phyloP scores from a whole-genome alignment of 495 filamentous ascomycete species.

The Hypoxylon subgilvum region DNA sequence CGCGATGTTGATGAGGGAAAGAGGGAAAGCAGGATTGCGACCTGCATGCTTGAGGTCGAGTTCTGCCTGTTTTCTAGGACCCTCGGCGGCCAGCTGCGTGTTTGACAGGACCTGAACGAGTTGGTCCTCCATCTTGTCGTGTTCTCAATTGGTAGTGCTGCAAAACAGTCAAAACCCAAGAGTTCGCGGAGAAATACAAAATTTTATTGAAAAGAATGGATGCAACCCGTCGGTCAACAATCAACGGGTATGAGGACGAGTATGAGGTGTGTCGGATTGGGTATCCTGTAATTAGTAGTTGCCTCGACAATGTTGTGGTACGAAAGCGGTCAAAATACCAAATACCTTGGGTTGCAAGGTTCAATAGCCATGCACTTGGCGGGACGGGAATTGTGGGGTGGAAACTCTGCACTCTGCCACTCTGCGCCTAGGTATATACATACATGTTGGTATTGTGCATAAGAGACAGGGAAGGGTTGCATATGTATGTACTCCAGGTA shows the following conservation, averaged over 20 bases:
- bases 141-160: not conserved
- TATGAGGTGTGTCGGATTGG: not conserved
- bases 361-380: not conserved
- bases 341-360: not conserved
- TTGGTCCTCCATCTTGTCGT: constrained; percentile 76
- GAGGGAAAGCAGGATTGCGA: constrained; percentile 70
- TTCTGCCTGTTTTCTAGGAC: constrained; percentile 79
- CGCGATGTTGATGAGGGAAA: constrained; percentile 78
- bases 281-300: constrained; percentile 4
- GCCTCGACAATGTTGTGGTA: constrained; percentile 22
- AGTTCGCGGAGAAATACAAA: no score
- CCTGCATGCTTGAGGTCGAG: constrained; percentile 71
- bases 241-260: not conserved
- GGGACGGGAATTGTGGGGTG: constrained; percentile 5
- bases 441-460: no score
- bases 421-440: no score
- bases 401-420: no score
- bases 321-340: constrained; percentile 28
- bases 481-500: no score
- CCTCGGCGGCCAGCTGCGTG: constrained; percentile 73
- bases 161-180: constrained; percentile 5
- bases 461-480: no score
- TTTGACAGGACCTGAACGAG: constrained; percentile 78
- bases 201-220: not conserved
- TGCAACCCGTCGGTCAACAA: not conserved